Evolutionary conservation across 192 early-diverging fungal species (phyloP).

Genomic region (Entophlyctis luteolus): DNA sequence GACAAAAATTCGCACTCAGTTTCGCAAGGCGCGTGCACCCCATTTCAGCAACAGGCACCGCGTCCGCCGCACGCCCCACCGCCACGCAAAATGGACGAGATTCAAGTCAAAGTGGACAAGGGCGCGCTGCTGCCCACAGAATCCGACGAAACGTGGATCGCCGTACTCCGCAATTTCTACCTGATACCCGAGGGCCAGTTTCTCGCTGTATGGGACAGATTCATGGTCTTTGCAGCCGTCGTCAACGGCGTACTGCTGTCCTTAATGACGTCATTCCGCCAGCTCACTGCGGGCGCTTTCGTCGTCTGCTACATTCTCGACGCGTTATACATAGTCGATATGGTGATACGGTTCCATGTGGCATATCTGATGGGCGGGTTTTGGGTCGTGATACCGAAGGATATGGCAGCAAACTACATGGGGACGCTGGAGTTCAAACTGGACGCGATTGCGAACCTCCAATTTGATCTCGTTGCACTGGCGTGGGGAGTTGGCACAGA

Average conservation of each 20-base stretch:
- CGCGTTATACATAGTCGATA: slow-evolving; percentile 37
- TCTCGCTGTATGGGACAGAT: slow-evolving; percentile 35
- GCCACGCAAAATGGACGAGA: not conserved
- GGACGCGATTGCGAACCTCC: slow-evolving; percentile 39
- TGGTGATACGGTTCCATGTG: slow-evolving; percentile 46
- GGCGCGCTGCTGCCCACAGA: slow-evolving; percentile 20
- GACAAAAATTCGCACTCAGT: not conserved
- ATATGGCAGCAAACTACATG: slow-evolving; percentile 46
- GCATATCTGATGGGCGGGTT: slow-evolving; percentile 48
- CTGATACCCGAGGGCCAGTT: slow-evolving; percentile 44
- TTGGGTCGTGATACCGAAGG: slow-evolving; percentile 51
- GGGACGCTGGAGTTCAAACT: slow-evolving; percentile 38
- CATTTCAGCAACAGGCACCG: not conserved
- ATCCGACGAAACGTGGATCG: slow-evolving; percentile 27
- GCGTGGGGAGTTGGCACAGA: slow-evolving; percentile 20
- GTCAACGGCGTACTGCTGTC: slow-evolving; percentile 36
- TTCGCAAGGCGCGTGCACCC: not conserved
- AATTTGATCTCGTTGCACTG: slow-evolving; percentile 38
- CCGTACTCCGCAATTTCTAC: slow-evolving; percentile 33
- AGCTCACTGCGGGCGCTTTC: slow-evolving; percentile 28
- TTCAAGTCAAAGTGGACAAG: slow-evolving; percentile 6
- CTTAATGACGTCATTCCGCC: slow-evolving; percentile 49
- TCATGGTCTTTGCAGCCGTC: slow-evolving; percentile 41
- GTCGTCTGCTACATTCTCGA: slow-evolving; percentile 42
- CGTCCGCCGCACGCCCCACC: not conserved